Base-by-base conservation (phyloP, 169 alveolate genomes). In the Hepatocystis sp. region DNA sequence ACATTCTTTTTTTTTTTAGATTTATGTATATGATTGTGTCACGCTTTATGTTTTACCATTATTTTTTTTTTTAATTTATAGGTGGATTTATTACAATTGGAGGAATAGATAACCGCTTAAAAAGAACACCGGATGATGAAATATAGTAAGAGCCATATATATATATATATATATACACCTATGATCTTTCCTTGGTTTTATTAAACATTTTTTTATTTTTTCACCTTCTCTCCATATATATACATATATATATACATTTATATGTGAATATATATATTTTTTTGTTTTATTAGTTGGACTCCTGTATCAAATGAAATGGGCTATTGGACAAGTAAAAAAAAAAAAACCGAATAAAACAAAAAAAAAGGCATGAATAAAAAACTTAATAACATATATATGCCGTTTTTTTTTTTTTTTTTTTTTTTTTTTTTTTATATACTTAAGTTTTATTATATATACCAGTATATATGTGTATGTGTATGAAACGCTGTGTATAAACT, bases 41-140 rank as follows among this genome's bases (percentile, higher is more conserved):
- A n/a, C n/a, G n/a, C n/a, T 10, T 32, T 58, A 47, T 52, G 27
- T 13, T 15, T 66, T 13, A 15, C 25, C 5, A 10, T 2, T 13
- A 21, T 36, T 40, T 13, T 42, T 36, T 51, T 28, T 15, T 53
- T 30, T 5, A 10, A 36, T 36, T 7, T 30, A 8, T 34, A 91
- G 93, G 91, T 11, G 95, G 95, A 3, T 86, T 23, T 32, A 67
- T 92, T n/a, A 88, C 92, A 19, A 85, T 92, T 64, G 95, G 95
- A 2, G 95, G 95, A 4, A 68, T 76, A 47, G 91, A 92, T 61
- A 86, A 86, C 36, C 85, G 85, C 2, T 85, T 84, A 39, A 91
- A 91, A 51, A 67, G 90, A 44, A 49, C 91, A 15, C 93, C 89
- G 11, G 92, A 64, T 27, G 95, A 88, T 66, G 93, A 85, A 55